A percentile compares a stretch with the other conserved stretches of the same genome.
These are phyloP conservation scores for Pezicula rhizophila DNA, from an alignment of 2,329 filamentous ascomycete genomes.

Conservation along the genomic window DNA sequence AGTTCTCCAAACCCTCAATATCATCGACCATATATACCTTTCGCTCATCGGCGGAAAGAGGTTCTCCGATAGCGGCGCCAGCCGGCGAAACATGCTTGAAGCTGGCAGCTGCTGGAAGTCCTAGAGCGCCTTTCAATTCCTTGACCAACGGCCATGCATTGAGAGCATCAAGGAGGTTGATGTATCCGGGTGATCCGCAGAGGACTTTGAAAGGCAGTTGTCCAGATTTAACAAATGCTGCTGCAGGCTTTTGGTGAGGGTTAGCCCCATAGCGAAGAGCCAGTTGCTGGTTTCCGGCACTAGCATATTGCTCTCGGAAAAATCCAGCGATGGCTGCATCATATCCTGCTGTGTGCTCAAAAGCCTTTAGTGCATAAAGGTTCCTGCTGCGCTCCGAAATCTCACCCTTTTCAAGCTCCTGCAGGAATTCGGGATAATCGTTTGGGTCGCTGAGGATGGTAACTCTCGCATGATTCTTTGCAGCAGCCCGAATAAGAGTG, in stretches of 20 bases:
- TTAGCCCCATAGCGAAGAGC: constrained; percentile 92
- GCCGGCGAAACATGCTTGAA: constrained; percentile 99
- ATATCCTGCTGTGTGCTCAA: constrained; percentile 97
- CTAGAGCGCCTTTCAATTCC: constrained; percentile 85
- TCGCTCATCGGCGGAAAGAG: constrained; percentile 78
- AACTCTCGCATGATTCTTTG: constrained; percentile 95
- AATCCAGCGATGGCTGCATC: constrained; percentile 91
- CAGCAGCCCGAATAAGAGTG: constrained; percentile 89
- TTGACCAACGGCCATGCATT: constrained; percentile 97
- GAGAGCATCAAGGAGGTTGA: constrained; percentile 92
- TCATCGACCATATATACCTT: constrained; percentile 99
- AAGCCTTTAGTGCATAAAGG: constrained; percentile 90
- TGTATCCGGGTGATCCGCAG: constrained; percentile 84
- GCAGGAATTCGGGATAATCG: constrained; percentile 91
- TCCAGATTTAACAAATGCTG: constrained; percentile 68
- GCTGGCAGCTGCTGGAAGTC: constrained; percentile 84
- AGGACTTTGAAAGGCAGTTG: constrained; percentile 93
- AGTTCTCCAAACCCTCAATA: constrained; percentile 81
- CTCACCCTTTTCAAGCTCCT: constrained; percentile 81
- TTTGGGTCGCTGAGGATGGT: constrained; percentile 91
- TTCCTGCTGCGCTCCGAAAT: constrained; percentile 82
- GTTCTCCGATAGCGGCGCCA: constrained; percentile 87
- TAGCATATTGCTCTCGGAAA: constrained; percentile 95
- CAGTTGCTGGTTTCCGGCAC: constrained; percentile 75
- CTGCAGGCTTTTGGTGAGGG: constrained; percentile 95